These are phyloP conservation scores for Capillidium rhysosporum DNA, from an alignment of 371 early-diverging fungal species.

Conservation along the genomic window DNA sequence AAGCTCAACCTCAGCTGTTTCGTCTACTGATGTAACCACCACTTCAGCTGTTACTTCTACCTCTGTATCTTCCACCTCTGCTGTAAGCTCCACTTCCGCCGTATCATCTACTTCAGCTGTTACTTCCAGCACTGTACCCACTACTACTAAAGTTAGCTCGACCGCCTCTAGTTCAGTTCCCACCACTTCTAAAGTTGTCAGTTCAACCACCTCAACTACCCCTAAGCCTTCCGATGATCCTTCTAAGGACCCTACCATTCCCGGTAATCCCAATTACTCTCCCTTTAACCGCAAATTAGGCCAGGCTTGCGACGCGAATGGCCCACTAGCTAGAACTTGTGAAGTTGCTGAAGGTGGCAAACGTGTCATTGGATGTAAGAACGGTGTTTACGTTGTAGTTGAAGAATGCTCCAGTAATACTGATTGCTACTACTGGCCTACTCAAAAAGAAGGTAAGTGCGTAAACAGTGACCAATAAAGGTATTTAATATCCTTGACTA, in stretches of 20 bases:
- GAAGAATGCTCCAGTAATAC: background rate
- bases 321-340: no score
- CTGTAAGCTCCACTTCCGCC: background rate
- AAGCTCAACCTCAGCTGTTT: slow-evolving; percentile 6
- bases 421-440: background rate
- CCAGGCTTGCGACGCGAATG: background rate
- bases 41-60: slow-evolving; percentile 19
- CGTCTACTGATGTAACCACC: slow-evolving; percentile 17
- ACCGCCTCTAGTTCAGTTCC: slow-evolving; percentile 15
- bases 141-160: slow-evolving; percentile 8
- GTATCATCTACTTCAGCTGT: slow-evolving; percentile 17
- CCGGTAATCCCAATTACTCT: background rate
- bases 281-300: background rate
- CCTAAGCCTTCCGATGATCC: background rate
- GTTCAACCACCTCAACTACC: slow-evolving; percentile 11
- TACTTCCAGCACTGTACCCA: no score
- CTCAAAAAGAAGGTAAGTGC: no score
- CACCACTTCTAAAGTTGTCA: slow-evolving; percentile 12
- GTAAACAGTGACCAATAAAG: no score
- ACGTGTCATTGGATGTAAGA: no score
- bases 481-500: no score
- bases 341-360: no score
- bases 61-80: slow-evolving; percentile 11
- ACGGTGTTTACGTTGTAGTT: no score
- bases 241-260: slow-evolving; percentile 3